Base-by-base conservation (phyloP, 1,139 yeast genomes). In the Scheffersomyces quercinus region DNA sequence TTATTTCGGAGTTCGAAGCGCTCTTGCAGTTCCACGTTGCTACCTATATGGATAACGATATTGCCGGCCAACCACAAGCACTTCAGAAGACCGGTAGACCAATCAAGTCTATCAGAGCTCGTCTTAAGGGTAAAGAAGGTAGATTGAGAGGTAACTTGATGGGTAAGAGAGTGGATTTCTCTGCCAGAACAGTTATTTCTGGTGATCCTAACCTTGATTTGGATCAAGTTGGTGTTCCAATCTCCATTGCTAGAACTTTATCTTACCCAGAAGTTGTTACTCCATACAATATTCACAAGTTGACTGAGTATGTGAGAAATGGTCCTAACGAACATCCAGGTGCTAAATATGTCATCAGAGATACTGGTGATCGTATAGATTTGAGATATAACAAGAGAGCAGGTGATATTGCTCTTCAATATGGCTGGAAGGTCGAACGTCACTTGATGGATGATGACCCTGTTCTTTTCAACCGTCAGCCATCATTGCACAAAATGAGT, bases 281-380 rank as follows among this genome's bases (percentile, higher is more conserved):
- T 2, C 99, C 98, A 8, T 95, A 90, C 67, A 93, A 93, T 64
- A 95, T 93, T 56, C 97, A 93, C 64, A 81, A 88, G 52, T 77
- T 93, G 57, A 91, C 98, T 3, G 96, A 89, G 64, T 79, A 83
- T 55, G 99, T 95, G 13, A 85, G 97, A 56, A 95, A 93, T 67
- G 99, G 99, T 50, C 99, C 99, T 28, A 93, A 90, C 65, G 99
- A 95, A 67, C 99, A 93, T 61, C 99, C 99, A 1, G 99, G 99
- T 76, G 99, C 99, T 32, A 93, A 93, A 62, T 95, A 95, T 64
- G 97, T 93, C 41, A 91, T 93, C 47, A 86, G 99, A 73, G 99
- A 93, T 63, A 89, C 96, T 40, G 99, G 99, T 61, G 99, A 95
- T 65, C 91, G 99, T 76, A 91, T 95, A 58, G 99, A 93, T 67